Base-by-base conservation (phyloP, 495 filamentous ascomycete species). In the Xylaria scruposa region DNA sequence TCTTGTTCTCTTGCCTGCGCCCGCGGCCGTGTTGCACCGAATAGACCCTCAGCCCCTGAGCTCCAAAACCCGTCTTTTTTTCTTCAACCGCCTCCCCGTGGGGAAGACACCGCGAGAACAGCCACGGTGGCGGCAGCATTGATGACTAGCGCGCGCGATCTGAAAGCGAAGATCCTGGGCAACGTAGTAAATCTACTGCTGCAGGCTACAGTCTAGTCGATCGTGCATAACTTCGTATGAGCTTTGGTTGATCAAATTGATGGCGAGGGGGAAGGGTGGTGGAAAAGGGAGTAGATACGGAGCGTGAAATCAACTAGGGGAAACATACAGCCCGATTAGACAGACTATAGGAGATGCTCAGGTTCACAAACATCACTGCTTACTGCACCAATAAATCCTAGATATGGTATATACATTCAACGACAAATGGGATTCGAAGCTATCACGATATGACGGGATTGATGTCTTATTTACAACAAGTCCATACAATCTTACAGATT, bases 401-500 rank as follows among this genome's bases (percentile, higher is more conserved):
- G 12, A 31, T 4, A 31, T 56, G 26, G 53, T 31, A 56, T 56
- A 24, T 31, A 56, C 9, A 12, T 31, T 17, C 21, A 44, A 24
- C 31, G 17, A 21, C 15, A 26, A 13, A 65, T 58, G 9, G 56
- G 56, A 4, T 19, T 36, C 12, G n/a, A 36, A 19, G 31, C 4
- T 21, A 8, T 21, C 33, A 60, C 33, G 33, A 29, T 40, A 29
- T 40, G 58, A 63, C 40, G 38, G 60, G 38, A 17, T 40, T 29
- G 21, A 42, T 46, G 62, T 65, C 19, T 29, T 33, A 49, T 65
- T n/a, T 65, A 33, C 15, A 65, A 47, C 40, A 65, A 65, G 44
- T 65, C 49, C 42, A 51, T 65, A 65, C 26, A 51, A 33, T 17
- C 38, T 67, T 67, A 36, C 64, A 67, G 38, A 66, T 53, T 47